phyloP scores from a whole-genome alignment of 2,329 filamentous ascomycete species.

The Helminthosporium solani region DNA sequence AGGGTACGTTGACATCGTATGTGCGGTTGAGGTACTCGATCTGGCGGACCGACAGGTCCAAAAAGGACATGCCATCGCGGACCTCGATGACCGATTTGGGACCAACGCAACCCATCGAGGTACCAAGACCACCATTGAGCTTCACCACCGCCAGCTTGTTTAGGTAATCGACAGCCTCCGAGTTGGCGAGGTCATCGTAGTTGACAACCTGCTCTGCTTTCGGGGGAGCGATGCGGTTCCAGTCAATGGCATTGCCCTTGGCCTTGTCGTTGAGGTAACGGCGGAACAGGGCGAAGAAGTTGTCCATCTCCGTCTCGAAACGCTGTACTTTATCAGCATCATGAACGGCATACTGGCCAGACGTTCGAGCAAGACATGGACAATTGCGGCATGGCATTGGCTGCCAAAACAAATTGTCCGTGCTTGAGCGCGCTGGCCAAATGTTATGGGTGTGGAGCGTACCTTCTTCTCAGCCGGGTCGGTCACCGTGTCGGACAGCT shows the following conservation, averaged over 20 bases:
- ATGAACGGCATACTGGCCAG: neutral
- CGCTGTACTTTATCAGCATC: conserved; percentile 56
- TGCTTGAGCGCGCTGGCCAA: neutral
- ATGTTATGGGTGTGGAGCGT: conserved; percentile 30
- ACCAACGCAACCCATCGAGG: conserved; percentile 98
- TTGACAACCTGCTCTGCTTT: conserved; percentile 92
- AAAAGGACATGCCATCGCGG: conserved; percentile 99
- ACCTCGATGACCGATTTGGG: conserved; percentile 99
- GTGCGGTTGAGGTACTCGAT: conserved; percentile 99
- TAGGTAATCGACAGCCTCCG: conserved; percentile 88
- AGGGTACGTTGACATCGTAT: conserved; percentile 94
- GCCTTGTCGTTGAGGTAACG: conserved; percentile 98
- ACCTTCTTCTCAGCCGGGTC: conserved; percentile 80
- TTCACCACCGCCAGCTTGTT: conserved; percentile 98
- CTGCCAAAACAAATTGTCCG: neutral
- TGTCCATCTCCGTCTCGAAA: conserved; percentile 99
- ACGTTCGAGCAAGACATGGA: neutral
- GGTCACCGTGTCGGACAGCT: conserved; percentile 83
- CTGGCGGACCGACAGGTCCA: conserved; percentile 96
- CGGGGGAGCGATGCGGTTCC: conserved; percentile 94
- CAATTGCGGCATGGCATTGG: no score
- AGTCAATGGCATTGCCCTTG: conserved; percentile 94
- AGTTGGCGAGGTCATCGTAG: conserved; percentile 86
- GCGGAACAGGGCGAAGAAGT: conserved; percentile 99
- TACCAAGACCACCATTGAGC: conserved; percentile 98